Evolutionary conservation across 306 rosid genomes (phyloP), one percentile per base, ranked within the genome.

Genomic region (Sphenostylis stenocarpa): DNA sequence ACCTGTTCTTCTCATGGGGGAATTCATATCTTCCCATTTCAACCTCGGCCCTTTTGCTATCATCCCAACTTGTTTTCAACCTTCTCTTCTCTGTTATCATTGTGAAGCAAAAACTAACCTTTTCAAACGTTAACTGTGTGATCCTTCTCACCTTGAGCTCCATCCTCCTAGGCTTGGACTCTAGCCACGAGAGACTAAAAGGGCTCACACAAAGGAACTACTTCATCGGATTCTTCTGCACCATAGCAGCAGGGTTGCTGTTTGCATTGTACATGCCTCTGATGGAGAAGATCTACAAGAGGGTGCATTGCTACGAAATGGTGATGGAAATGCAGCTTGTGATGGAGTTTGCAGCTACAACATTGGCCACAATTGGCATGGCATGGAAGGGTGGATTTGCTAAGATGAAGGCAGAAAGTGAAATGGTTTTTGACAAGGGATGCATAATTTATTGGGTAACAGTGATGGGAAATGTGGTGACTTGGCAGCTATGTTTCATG

Each of bases 401-500:
- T 3, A 2, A 61, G 43, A 61, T 61, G 67, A 61, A 51, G 76
- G 29, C 0, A 4, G 97, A 91, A 52, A 81, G 90, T 26, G 19
- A 2, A 3, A 28, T 2, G 2, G 28, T 52, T 24, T 91, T 90
- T 20, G 96, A 91, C 3, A 85, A 75, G 16, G 96, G 96, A 0
- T n/a, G 43, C 3, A 39, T 24, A 0, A 20, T 80, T 4, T 91
- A 91, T 4, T 88, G 89, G 91, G 65, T 70, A 6, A 77, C 93
- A 1, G 75, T 86, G 17, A 4, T 41, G 31, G 83, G 47, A 4
- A 91, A 88, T 63, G 80, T 88, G 6, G 82, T 90, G 79, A 90
- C 95, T 7, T 91, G 97, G 97, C 97, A 91, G 63, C 21, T 90
- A 1, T 85, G 91, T 62, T 91, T 90, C 26, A 70, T 88, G 88